These are phyloP conservation scores for Inosperma sp. DNA, from an alignment of 768 basidiomycete species.

Conservation along the genomic window DNA sequence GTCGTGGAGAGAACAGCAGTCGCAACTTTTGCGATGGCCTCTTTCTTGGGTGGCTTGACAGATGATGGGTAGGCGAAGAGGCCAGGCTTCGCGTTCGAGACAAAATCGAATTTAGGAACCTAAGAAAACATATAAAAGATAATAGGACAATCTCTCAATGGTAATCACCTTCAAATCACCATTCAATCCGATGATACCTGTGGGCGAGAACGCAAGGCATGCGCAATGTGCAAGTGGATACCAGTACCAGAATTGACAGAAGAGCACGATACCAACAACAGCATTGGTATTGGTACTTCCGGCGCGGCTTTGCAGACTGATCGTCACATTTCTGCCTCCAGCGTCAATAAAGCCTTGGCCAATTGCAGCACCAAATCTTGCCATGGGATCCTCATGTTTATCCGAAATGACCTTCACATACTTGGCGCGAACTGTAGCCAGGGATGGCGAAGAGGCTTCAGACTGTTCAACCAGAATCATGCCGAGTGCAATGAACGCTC, in stretches of 20 bases:
- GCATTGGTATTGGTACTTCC: conserved; percentile 91
- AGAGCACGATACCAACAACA: conserved; percentile 96
- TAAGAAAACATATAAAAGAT: conserved; percentile 27
- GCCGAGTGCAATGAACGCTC: conserved; percentile 90
- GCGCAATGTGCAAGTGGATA: conserved; percentile 95
- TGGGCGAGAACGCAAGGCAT: conserved; percentile 90
- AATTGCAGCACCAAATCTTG: conserved; percentile 93
- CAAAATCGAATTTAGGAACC: conserved; percentile 92
- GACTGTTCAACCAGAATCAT: conserved; percentile 98
- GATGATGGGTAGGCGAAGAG: conserved; percentile 88
- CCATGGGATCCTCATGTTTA: conserved; percentile 99
- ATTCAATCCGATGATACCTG: conserved; percentile 89
- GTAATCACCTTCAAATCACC: conserved; percentile 68
- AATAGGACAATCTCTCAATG: not conserved
- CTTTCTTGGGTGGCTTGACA: conserved; percentile 88
- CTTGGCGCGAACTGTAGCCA: conserved; percentile 73
- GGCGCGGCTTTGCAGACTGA: conserved; percentile 87
- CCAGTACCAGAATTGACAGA: conserved; percentile 99
- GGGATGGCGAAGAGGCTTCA: conserved; percentile 80
- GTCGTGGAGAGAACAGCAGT: conserved; percentile 96
- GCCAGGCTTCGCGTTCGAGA: conserved; percentile 86
- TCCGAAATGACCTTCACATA: conserved; percentile 88
- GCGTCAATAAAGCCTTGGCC: conserved; percentile 98
- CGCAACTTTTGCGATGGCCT: conserved; percentile 85
- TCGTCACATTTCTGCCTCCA: conserved; percentile 93